phyloP scores from a whole-genome alignment of 1,284 basidiomycete genomes.

The Agaricales sp. region DNA sequence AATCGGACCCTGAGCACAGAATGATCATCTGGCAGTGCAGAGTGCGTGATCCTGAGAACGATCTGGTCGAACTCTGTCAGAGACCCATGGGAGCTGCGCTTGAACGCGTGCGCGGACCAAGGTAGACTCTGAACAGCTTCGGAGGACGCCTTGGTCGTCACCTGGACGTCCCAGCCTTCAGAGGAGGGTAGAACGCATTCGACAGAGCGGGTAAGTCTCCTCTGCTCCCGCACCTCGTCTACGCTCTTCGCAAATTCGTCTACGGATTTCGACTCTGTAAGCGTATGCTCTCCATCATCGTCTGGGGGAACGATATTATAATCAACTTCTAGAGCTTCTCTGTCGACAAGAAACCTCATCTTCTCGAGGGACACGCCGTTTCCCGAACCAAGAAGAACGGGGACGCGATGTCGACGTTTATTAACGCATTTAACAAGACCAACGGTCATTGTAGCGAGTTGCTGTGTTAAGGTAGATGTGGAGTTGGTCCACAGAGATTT shows the following conservation, averaged over 20 bases:
- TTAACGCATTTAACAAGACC: slow-evolving; percentile 73
- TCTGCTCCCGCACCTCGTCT: slow-evolving; percentile 50
- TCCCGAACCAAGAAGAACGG: slow-evolving; percentile 73
- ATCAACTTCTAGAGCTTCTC: slow-evolving; percentile 77
- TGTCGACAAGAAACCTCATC: slow-evolving; percentile 67
- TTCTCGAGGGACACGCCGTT: slow-evolving; percentile 74
- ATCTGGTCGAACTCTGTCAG: slow-evolving; percentile 44
- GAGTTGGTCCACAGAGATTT: slow-evolving; percentile 79
- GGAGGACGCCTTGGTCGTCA: slow-evolving; percentile 59
- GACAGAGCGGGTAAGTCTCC: slow-evolving; percentile 61
- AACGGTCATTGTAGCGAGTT: slow-evolving; percentile 74
- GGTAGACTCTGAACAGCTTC: slow-evolving; percentile 64
- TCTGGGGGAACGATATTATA: slow-evolving; percentile 81
- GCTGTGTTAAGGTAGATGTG: slow-evolving; percentile 46
- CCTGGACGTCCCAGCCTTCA: slow-evolving; percentile 88
- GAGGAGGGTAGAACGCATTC: slow-evolving; percentile 72
- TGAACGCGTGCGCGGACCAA: slow-evolving; percentile 65
- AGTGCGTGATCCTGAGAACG: slow-evolving; percentile 62
- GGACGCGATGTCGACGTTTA: slow-evolving; percentile 64
- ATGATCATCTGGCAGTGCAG: slow-evolving; percentile 60
- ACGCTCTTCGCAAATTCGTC: slow-evolving; percentile 44
- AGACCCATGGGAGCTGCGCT: slow-evolving; percentile 27
- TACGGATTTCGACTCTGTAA: slow-evolving; percentile 26
- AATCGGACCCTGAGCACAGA: slow-evolving; percentile 73
- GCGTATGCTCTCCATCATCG: slow-evolving; percentile 33